Evolutionary conservation across 2,329 filamentous ascomycete species (phyloP).

Genomic region (Epichloe glyceriae): DNA sequence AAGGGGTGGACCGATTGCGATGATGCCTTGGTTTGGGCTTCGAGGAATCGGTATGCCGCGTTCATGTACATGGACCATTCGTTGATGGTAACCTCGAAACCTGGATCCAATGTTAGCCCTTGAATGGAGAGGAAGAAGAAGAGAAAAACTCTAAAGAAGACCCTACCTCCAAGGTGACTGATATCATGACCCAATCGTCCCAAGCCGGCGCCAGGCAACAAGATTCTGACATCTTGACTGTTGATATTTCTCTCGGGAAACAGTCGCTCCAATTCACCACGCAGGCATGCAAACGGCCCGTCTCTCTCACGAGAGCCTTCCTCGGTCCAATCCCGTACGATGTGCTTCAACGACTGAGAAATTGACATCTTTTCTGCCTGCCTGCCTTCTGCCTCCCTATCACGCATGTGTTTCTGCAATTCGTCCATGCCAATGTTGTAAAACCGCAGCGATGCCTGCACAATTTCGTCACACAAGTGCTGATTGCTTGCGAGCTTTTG

Average conservation of each 20-base stretch:
- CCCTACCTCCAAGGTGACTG: slow-evolving; percentile 24
- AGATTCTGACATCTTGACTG: slow-evolving; percentile 19
- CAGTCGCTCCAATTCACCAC: slow-evolving; percentile 18
- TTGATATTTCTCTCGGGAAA: slow-evolving; percentile 15
- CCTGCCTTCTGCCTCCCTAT: slow-evolving; percentile 23
- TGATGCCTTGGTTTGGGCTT: slow-evolving; percentile 14
- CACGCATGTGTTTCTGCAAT: slow-evolving; percentile 28
- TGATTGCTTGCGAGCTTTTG: slow-evolving; percentile 31
- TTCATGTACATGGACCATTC: slow-evolving; percentile 49
- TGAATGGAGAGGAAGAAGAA: not conserved
- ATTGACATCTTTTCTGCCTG: slow-evolving; percentile 33
- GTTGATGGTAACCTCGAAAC: slow-evolving; percentile 39
- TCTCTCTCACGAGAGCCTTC: slow-evolving; percentile 34
- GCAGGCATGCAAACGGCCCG: slow-evolving; percentile 27
- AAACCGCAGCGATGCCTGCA: slow-evolving; percentile 29
- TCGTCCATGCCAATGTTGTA: slow-evolving; percentile 32
- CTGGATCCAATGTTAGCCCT: slow-evolving; percentile 11
- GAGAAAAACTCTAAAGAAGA: not conserved
- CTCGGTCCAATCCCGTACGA: slow-evolving; percentile 42
- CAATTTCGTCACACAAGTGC: slow-evolving; percentile 31
- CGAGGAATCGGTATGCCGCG: slow-evolving; percentile 36
- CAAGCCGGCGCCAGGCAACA: slow-evolving; percentile 40
- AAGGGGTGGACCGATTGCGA: slow-evolving; percentile 33
- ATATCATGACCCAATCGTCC: slow-evolving; percentile 40
- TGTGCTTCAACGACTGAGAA: slow-evolving; percentile 42